phyloP scores from a whole-genome alignment of 2,329 filamentous ascomycete species.

The Septoria linicola region DNA sequence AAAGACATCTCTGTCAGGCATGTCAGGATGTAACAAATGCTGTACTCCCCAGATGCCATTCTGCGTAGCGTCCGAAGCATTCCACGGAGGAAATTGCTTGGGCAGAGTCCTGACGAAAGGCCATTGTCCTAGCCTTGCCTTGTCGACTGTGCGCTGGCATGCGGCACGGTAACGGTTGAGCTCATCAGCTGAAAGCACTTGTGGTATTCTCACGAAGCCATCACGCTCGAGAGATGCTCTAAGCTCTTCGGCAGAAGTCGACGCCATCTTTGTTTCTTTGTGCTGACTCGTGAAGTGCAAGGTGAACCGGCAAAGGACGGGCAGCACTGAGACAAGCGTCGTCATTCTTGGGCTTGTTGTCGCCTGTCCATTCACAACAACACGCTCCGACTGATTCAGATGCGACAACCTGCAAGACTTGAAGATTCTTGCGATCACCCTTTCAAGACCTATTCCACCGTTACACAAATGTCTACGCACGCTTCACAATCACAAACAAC shows the following conservation, averaged over 20 bases:
- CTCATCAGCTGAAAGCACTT: constrained; percentile 57
- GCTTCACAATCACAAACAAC: constrained; percentile 18
- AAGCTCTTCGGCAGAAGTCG: constrained; percentile 33
- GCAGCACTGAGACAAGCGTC: not conserved
- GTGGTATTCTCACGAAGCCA: constrained; percentile 73
- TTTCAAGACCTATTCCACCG: not conserved
- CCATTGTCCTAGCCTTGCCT: constrained; percentile 71
- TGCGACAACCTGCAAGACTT: not conserved
- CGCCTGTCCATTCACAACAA: not conserved
- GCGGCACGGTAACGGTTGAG: constrained; percentile 62
- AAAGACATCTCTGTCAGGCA: constrained; percentile 63
- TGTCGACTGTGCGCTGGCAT: constrained; percentile 55
- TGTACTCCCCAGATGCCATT: constrained; percentile 86
- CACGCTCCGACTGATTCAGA: not conserved
- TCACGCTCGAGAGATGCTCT: constrained; percentile 62
- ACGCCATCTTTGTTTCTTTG: constrained; percentile 14
- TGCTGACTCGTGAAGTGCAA: not conserved
- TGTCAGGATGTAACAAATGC: constrained; percentile 73
- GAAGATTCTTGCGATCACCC: constrained; percentile 2
- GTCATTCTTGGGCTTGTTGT: not conserved
- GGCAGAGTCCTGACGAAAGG: constrained; percentile 78
- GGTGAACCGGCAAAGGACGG: not conserved
- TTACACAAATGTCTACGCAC: constrained; percentile 31
- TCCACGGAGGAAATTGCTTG: constrained; percentile 90
- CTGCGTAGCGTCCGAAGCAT: constrained; percentile 45